These are phyloP conservation scores for Gossypium australe DNA, from an alignment of 345 rosid genomes.

Conservation along the genomic window DNA sequence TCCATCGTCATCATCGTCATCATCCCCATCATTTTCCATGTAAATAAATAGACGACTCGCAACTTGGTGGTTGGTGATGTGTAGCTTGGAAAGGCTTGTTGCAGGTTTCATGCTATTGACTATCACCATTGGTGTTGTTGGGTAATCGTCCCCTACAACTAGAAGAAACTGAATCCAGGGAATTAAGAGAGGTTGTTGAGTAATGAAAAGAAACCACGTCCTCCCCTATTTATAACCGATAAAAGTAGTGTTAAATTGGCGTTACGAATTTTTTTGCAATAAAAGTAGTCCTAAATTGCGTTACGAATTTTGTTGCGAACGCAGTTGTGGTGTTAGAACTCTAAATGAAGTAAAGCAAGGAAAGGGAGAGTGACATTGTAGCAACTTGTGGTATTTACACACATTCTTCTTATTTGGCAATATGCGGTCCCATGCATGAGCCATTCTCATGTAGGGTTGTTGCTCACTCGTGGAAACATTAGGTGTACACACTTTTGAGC, in stretches of 20 bases:
- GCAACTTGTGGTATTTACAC: background rate
- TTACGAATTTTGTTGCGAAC: background rate
- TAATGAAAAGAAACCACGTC: background rate
- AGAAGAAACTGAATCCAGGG: background rate
- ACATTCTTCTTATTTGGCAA: background rate
- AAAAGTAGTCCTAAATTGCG: background rate
- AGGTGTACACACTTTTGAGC: background rate
- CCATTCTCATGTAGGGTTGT: slow-evolving; percentile 2
- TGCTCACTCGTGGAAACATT: background rate
- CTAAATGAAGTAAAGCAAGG: background rate
- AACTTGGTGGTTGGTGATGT: background rate
- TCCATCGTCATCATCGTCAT: slow-evolving; percentile 6
- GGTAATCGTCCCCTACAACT: background rate
- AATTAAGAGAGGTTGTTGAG: background rate
- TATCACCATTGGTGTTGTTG: background rate
- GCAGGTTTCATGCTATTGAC: background rate
- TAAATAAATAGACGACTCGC: background rate
- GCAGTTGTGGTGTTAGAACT: background rate
- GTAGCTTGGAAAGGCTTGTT: background rate
- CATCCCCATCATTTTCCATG: background rate
- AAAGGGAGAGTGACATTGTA: slow-evolving; percentile 1
- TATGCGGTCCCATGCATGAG: background rate
- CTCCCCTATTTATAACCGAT: background rate
- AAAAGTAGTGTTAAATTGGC: background rate
- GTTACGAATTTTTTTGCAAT: background rate